A percentile compares a stretch with the other conserved stretches of the same genome.
These are phyloP conservation scores for Phytophthora europaea DNA, from an alignment of 352 stramenopile species.

Conservation along the genomic window DNA sequence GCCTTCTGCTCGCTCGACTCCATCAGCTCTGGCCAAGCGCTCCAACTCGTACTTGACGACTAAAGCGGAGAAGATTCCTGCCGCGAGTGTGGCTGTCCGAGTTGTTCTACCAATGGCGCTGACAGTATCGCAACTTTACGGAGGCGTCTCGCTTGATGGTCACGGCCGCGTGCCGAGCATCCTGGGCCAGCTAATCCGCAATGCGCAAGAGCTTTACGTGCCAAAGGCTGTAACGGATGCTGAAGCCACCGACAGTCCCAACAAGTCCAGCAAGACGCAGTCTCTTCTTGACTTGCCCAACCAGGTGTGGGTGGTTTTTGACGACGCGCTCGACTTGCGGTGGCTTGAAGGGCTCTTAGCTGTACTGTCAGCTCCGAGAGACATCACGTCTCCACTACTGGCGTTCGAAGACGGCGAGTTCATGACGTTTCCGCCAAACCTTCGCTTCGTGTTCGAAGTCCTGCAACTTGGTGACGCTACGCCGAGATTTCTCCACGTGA, in stretches of 20 bases:
- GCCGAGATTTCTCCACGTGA: slow-evolving; percentile 41
- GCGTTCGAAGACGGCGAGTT: slow-evolving; percentile 56
- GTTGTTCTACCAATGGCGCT: slow-evolving; percentile 53
- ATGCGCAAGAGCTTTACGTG: slow-evolving; percentile 42
- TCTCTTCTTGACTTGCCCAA: slow-evolving; percentile 20
- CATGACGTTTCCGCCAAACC: slow-evolving; percentile 70
- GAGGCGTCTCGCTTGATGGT: slow-evolving; percentile 43
- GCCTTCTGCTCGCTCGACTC: not conserved
- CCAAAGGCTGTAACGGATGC: not conserved
- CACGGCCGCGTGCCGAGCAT: slow-evolving; percentile 50
- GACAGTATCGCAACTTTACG: slow-evolving; percentile 60
- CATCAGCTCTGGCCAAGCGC: slow-evolving; percentile 5
- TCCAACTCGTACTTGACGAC: slow-evolving; percentile 16
- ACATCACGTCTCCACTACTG: slow-evolving; percentile 10
- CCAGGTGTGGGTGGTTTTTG: slow-evolving; percentile 58
- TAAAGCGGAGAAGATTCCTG: not conserved
- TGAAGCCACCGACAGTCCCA: not conserved
- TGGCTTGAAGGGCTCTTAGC: slow-evolving; percentile 57
- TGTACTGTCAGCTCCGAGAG: slow-evolving; percentile 22
- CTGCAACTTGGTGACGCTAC: slow-evolving; percentile 47
- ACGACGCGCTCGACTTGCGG: slow-evolving; percentile 44
- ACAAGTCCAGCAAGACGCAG: not conserved
- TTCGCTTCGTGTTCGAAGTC: slow-evolving; percentile 74
- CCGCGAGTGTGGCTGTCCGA: slow-evolving; percentile 16
- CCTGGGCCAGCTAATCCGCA: slow-evolving; percentile 41